Evolutionary conservation across 495 filamentous ascomycete genomes (phyloP), one percentile per base, ranked within the genome.

Genomic region (Xylaria curta): DNA sequence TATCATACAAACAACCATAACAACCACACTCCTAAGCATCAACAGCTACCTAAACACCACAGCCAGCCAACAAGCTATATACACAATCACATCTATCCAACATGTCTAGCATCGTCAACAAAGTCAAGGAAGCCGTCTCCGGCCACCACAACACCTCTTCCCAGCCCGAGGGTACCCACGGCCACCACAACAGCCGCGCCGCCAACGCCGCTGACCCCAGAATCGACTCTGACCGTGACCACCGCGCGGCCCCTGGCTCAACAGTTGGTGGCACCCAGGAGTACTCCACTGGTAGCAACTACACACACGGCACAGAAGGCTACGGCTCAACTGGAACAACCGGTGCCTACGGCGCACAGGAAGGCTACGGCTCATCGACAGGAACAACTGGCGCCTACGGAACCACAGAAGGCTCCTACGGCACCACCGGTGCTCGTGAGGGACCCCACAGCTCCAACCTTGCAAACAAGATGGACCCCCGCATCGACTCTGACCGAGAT

Each of bases 91-190:
- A 74, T 65, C 21, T 36, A 74, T 42, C 74, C 83, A 89, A 74
- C 76, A 93, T 93, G 91, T 91, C 90, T 31, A 79, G 83, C 71
- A 80, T 94, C 72, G 78, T 92, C 75, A 87, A 93, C 85, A 94
- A 93, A 76, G 85, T 92, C 81, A 94, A 93, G 83, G 88, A 93
- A 46, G 89, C 86, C 76, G 72, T 94, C 69, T 82, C 86, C 66
- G 75, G 81, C 66, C 81, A 87, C 79, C 76, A 84, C 66, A 76
- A 71, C 31, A 72, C 74, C 56, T 68, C 71, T 15, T 72, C 75
- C 26, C 75, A 76, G 24, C 76, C 82, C 38, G 82, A 84, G 73
- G 82, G 84, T 24, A 80, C 81, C 28, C 79, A 82, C 68, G 86
- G 82, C 42, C 79, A 84, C 28, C 82, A 87, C 75, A 66, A 71